Percentiles rank a stretch among this genome's conserved stretches.
These are phyloP conservation scores for Harringtonia lauricola DNA, from an alignment of 2,329 filamentous ascomycete genomes.

Conservation along the genomic window DNA sequence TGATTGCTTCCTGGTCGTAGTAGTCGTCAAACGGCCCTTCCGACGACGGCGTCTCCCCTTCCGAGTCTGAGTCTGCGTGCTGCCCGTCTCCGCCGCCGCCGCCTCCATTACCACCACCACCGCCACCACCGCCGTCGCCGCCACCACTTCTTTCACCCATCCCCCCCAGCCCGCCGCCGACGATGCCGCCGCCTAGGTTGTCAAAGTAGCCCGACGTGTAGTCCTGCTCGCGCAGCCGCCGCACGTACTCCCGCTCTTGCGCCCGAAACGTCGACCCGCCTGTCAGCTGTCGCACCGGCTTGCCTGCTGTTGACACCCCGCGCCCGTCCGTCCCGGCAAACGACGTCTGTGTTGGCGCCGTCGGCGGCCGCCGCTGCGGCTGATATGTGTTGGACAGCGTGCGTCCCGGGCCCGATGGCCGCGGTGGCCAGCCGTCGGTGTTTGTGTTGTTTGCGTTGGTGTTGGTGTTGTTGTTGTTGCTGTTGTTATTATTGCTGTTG, in stretches of 20 bases:
- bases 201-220: constrained; percentile 60
- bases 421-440: constrained; percentile 35
- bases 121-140: too few relatives aligned
- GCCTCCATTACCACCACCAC: too few relatives aligned
- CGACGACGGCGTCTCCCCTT: constrained; percentile 81
- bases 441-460: constrained; percentile 10
- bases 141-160: too few relatives aligned
- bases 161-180: too few relatives aligned
- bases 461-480: constrained; percentile 8
- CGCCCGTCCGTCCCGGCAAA: constrained; percentile 19
- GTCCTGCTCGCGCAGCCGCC: constrained; percentile 71
- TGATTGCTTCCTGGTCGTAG: constrained; percentile 83
- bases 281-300: constrained; percentile 37
- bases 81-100: constrained; percentile 45
- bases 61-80: constrained; percentile 68
- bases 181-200: constrained; percentile 39
- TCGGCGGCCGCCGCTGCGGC: constrained; percentile 42
- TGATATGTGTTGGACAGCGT: constrained; percentile 76
- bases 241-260: constrained; percentile 91
- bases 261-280: constrained; percentile 48
- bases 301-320: constrained; percentile 31
- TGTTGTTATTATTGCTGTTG: constrained; percentile 13
- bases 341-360: constrained; percentile 10
- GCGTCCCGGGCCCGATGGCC: constrained; percentile 57
- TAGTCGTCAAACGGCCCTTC: constrained; percentile 76